Conservation (phyloP, 2,329 filamentous ascomycete genomes). For the Fusarium sp. region DNA sequence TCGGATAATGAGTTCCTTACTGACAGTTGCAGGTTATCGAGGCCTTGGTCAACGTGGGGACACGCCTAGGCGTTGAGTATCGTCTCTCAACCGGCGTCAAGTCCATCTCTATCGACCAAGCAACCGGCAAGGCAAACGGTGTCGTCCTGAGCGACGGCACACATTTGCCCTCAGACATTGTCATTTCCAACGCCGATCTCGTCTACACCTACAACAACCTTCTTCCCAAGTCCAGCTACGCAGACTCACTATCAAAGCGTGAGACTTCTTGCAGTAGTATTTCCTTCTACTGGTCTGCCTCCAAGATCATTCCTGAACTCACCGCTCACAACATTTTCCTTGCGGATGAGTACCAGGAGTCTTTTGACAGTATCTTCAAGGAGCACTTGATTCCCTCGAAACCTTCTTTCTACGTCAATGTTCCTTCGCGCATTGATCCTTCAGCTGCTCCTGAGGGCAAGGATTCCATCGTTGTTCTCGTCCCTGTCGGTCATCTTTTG, state of each 20-base stretch:
- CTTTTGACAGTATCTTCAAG: slow-evolving; percentile 83
- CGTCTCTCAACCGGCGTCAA: slow-evolving; percentile 69
- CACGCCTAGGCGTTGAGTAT: slow-evolving; percentile 72
- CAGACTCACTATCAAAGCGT: slow-evolving; percentile 58
- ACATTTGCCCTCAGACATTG: slow-evolving; percentile 71
- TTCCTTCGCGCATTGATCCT: slow-evolving; percentile 76
- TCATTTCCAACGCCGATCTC: slow-evolving; percentile 79
- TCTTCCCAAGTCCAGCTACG: slow-evolving; percentile 63
- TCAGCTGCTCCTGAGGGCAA: slow-evolving; percentile 74
- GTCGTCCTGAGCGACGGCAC: slow-evolving; percentile 71
- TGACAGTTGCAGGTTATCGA: slow-evolving; percentile 62
- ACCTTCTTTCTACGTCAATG: slow-evolving; percentile 83
- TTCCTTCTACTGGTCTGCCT: slow-evolving; percentile 81
- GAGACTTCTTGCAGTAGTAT: slow-evolving; percentile 78
- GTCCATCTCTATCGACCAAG: slow-evolving; percentile 63
- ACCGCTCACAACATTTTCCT: slow-evolving; percentile 82
- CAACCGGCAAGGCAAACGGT: slow-evolving; percentile 62
- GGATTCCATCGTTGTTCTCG: slow-evolving; percentile 76
- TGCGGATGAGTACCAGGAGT: slow-evolving; percentile 77
- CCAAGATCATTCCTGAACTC: slow-evolving; percentile 71
- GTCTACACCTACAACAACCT: slow-evolving; percentile 81
- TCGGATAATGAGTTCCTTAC: fast-evolving
- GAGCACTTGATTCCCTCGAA: slow-evolving; percentile 73
- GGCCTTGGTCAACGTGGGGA: slow-evolving; percentile 72
- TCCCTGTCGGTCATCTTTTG: slow-evolving; percentile 76